These are phyloP conservation scores for Trypanosoma theileri DNA, from an alignment of 208 protist genomes.

Conservation along the genomic window DNA sequence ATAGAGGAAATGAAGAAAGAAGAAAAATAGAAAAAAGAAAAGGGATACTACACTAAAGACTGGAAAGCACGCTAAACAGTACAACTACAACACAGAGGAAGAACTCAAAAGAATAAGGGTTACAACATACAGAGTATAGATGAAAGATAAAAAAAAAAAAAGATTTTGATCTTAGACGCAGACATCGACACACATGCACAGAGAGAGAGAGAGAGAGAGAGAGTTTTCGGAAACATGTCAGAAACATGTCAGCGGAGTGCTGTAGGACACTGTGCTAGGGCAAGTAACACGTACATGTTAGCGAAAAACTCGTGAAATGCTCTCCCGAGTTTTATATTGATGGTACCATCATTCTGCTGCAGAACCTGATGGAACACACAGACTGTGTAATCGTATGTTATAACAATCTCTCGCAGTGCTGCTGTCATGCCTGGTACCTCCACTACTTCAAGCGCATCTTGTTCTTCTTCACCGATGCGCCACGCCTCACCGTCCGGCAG, in stretches of 20 bases:
- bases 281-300: conserved; percentile 39
- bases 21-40: no score
- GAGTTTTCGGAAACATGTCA: background rate
- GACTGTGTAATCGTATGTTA: conserved; percentile 38
- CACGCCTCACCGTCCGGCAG: conserved; percentile 30
- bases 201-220: no score
- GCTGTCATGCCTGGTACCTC: conserved; percentile 24
- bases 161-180: background rate
- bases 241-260: background rate
- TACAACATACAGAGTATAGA: no score
- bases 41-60: no score
- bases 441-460: conserved; percentile 28
- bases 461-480: conserved; percentile 25
- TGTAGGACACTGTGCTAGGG: conserved; percentile 28
- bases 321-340: conserved; percentile 1
- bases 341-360: conserved; percentile 6
- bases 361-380: conserved; percentile 1
- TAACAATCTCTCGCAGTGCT: conserved; percentile 30
- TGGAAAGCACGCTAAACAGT: no score
- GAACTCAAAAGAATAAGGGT: no score
- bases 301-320: conserved; percentile 37
- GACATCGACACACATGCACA: background rate
- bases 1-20: no score
- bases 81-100: no score
- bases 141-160: no score